Conservation (phyloP, 352 stramenopile genomes). For the Phytopythium boreale region DNA sequence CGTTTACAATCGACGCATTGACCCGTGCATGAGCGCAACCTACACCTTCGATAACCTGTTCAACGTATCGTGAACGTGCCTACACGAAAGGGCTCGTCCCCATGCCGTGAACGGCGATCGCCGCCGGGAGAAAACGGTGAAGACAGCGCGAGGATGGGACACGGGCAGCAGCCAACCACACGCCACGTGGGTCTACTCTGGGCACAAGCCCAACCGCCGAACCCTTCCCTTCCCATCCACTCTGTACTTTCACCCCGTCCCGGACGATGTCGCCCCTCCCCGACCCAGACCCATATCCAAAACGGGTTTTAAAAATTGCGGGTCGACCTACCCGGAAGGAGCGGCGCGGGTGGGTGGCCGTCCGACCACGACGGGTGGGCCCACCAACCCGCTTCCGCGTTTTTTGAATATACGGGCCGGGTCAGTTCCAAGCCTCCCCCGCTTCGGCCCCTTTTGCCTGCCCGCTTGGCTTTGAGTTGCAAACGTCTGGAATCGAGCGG, state of each 20-base stretch:
- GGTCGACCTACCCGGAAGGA: not conserved
- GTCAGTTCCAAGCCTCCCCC: not conserved
- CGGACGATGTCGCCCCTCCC: not conserved
- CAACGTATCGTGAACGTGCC: no score
- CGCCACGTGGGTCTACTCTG: not conserved
- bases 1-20: no score
- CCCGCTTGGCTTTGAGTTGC: constrained; percentile 2
- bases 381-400: not conserved
- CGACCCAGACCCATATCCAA: not conserved
- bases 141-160: not conserved
- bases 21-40: no score
- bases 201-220: not conserved
- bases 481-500: constrained; percentile 3
- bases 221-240: not conserved
- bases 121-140: not conserved
- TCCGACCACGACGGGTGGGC: not conserved
- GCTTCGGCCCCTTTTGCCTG: not conserved
- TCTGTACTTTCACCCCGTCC: no score
- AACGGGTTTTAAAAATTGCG: not conserved
- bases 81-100: no score
- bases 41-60: no score
- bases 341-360: not conserved
- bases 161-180: no score
- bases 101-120: no score
- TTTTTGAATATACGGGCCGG: not conserved